Conservation (phyloP, 2,329 filamentous ascomycete genomes). For the Trichoderma arundinaceum region DNA sequence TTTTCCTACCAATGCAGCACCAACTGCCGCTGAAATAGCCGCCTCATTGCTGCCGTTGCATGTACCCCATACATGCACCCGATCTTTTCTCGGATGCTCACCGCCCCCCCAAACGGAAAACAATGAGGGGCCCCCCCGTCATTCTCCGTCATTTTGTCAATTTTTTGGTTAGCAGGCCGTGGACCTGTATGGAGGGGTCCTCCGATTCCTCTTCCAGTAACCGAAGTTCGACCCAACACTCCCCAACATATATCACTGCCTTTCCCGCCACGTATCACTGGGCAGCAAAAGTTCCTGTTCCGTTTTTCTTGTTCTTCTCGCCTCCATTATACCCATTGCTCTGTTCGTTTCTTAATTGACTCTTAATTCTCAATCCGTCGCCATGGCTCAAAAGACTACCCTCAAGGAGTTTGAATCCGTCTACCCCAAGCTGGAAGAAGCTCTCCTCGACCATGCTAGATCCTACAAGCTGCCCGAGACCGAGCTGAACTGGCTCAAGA, state of each 20-base stretch:
- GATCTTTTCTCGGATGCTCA: neutral
- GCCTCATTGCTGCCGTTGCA: too few species aligned
- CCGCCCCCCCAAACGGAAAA: conserved; percentile 17
- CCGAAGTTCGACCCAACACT: conserved; percentile 16
- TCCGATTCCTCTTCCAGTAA: neutral
- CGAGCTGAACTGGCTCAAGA: conserved; percentile 85
- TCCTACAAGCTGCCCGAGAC: conserved; percentile 82
- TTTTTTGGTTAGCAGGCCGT: neutral
- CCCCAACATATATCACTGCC: conserved; percentile 16
- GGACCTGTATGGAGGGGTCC: conserved; percentile 20
- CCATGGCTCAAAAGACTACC: conserved; percentile 73
- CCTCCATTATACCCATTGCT: neutral
- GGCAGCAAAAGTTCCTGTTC: neutral
- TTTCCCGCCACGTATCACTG: neutral
- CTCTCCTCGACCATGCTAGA: conserved; percentile 77
- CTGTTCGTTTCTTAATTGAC: neutral
- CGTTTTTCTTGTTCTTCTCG: neutral
- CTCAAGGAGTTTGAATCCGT: conserved; percentile 87
- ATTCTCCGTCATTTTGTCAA: conserved; percentile 19
- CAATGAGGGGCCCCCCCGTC: conserved; percentile 10
- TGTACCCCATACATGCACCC: neutral
- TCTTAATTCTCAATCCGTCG: conserved; percentile 34
- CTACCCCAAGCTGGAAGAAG: conserved; percentile 84
- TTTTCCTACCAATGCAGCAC: neutral
- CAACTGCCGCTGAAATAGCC: neutral